Conservation (phyloP, 2,329 filamentous ascomycete genomes). For the Penicillium sp. region DNA sequence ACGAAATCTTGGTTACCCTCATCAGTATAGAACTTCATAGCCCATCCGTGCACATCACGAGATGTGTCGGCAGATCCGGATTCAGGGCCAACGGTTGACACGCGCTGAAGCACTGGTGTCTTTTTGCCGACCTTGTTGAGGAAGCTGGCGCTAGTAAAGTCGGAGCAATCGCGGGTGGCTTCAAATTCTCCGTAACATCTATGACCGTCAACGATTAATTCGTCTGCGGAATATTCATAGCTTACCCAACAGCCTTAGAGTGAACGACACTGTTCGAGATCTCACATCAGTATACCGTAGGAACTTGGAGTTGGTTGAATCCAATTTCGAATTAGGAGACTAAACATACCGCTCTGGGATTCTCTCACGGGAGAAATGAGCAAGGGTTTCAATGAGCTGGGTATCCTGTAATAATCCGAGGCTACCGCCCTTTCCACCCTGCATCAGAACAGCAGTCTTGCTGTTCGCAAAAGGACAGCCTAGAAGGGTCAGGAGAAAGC, state of each 20-base stretch:
- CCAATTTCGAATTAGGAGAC: not conserved
- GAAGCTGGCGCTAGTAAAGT: conserved; percentile 61
- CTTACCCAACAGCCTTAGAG: conserved; percentile 31
- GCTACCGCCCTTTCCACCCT: conserved; percentile 31
- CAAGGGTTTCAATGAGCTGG: conserved; percentile 62
- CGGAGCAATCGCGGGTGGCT: conserved; percentile 61
- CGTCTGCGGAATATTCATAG: not conserved
- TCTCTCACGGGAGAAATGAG: conserved; percentile 64
- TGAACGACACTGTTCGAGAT: conserved; percentile 14
- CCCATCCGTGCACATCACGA: conserved; percentile 54
- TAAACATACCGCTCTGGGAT: conserved; percentile 57
- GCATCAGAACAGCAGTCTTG: conserved; percentile 19
- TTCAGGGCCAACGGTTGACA: conserved; percentile 54
- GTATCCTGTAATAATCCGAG: conserved; percentile 58
- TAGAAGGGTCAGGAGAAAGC: conserved; percentile 3
- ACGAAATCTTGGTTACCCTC: conserved; percentile 57
- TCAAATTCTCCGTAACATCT: conserved; percentile 60
- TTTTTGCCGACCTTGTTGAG: conserved; percentile 60
- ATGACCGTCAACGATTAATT: not conserved
- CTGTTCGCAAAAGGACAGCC: conserved; percentile 26
- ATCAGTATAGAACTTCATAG: conserved; percentile 12
- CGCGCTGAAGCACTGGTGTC: conserved; percentile 52
- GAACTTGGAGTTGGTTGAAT: too few species aligned
- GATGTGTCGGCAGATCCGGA: conserved; percentile 53
- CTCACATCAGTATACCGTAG: too few species aligned